Conservation (phyloP, 805 yeast genomes). For the Lipomyces anomalus region DNA sequence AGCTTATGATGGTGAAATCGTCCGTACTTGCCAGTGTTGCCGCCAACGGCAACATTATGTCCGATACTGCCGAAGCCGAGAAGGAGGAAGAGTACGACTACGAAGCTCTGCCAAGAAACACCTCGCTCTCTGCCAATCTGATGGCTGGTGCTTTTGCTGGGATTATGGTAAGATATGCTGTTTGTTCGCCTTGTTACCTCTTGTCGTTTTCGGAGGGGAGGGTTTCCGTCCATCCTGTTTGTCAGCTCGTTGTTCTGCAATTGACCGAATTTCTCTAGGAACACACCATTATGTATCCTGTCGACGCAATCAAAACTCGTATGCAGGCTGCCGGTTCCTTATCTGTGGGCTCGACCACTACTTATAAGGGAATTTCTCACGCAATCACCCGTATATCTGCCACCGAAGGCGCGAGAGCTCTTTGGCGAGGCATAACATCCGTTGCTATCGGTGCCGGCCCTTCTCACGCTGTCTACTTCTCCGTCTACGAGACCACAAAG, state of each 20-base stretch:
- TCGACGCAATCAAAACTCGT: conserved; percentile 92
- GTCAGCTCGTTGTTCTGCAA: not conserved
- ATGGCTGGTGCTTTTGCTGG: conserved; percentile 98
- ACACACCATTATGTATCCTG: conserved; percentile 93
- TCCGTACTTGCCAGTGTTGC: too few relatives aligned
- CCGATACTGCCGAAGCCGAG: too few relatives aligned
- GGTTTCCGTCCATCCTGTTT: not conserved
- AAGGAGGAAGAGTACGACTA: conserved; percentile 52
- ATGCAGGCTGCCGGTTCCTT: conserved; percentile 56
- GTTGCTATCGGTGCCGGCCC: conserved; percentile 98
- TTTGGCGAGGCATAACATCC: conserved; percentile 92
- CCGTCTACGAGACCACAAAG: conserved; percentile 83
- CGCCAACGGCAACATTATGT: too few relatives aligned
- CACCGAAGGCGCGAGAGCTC: conserved; percentile 77
- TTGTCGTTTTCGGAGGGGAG: not conserved
- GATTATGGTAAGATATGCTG: conserved; percentile 49
- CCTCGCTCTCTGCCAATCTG: conserved; percentile 75
- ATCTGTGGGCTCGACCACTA: conserved; percentile 24
- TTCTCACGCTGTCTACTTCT: conserved; percentile 93
- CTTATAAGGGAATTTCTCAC: conserved; percentile 44
- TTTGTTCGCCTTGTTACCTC: not conserved
- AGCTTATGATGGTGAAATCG: too few relatives aligned
- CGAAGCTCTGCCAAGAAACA: conserved; percentile 83
- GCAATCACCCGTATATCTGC: conserved; percentile 74
- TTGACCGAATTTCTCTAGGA: conserved; percentile 38